A percentile compares a stretch with the other conserved stretches of the same genome.
Conservation (phyloP, 2,329 filamentous ascomycete genomes). For the Neonectria hederae region DNA sequence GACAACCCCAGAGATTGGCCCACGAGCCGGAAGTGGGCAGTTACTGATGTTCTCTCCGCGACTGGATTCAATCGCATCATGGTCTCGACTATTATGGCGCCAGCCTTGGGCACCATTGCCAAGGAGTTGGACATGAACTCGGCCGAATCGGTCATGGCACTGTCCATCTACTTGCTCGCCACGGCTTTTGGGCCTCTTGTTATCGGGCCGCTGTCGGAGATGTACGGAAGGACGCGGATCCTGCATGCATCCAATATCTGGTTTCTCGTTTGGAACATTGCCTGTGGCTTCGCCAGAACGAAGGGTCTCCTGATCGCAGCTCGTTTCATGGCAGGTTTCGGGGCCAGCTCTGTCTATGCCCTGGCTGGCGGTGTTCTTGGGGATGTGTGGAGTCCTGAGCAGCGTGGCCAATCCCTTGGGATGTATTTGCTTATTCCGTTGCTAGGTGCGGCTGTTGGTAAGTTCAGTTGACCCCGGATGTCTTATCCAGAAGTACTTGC, state of each 20-base stretch:
- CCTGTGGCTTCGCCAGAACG: conserved; percentile 53
- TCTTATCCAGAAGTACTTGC: background rate
- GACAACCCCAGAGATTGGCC: conserved; percentile 54
- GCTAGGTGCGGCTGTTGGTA: conserved; percentile 50
- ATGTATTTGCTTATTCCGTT: conserved; percentile 52
- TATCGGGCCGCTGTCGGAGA: conserved; percentile 57
- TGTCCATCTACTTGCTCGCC: conserved; percentile 56
- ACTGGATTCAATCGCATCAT: conserved; percentile 62
- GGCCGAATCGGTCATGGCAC: conserved; percentile 57
- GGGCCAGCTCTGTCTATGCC: conserved; percentile 56
- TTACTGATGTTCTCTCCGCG: conserved; percentile 58
- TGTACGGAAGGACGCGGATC: conserved; percentile 56
- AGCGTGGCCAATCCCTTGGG: conserved; percentile 54
- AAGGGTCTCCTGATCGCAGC: conserved; percentile 54
- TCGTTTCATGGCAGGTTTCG: conserved; percentile 59
- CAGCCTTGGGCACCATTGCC: conserved; percentile 59
- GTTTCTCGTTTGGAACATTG: conserved; percentile 61
- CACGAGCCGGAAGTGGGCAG: conserved; percentile 55
- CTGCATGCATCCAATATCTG: conserved; percentile 57
- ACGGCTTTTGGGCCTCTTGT: conserved; percentile 56
- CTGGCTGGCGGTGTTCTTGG: conserved; percentile 58
- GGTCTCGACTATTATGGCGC: conserved; percentile 62
- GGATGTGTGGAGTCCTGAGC: conserved; percentile 57
- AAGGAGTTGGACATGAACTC: conserved; percentile 61
- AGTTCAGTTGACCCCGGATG: conserved; percentile 1